A percentile compares a stretch with the other conserved stretches of the same genome.
Conservation (phyloP, 768 basidiomycete species). For the Amanita phalloides region DNA sequence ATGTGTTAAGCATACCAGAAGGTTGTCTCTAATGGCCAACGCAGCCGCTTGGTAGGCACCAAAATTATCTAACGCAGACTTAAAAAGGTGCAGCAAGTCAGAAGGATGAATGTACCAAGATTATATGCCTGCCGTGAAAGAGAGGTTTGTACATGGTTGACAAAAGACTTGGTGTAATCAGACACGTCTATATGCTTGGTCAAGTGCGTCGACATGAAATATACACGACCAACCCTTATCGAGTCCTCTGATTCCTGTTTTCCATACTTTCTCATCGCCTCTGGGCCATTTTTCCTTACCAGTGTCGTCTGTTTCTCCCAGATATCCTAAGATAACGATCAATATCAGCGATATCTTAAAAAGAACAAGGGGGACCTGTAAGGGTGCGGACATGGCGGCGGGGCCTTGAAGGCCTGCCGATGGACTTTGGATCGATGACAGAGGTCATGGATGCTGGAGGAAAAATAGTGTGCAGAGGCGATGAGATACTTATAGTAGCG, state of each 20-base stretch:
- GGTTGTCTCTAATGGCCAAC: conserved; percentile 77
- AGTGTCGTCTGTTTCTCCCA: conserved; percentile 63
- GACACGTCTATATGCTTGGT: conserved; percentile 35
- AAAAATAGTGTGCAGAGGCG: conserved; percentile 3
- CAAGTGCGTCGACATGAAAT: background rate
- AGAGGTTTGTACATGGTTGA: conserved; percentile 80
- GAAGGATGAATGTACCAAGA: conserved; percentile 32
- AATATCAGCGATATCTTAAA: background rate
- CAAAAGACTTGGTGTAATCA: conserved; percentile 62
- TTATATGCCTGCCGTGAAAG: conserved; percentile 89
- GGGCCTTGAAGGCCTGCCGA: conserved; percentile 49
- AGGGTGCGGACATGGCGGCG: conserved; percentile 62
- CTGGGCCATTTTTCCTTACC: conserved; percentile 83
- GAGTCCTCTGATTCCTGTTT: conserved; percentile 42
- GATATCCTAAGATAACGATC: conserved; percentile 42
- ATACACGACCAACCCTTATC: conserved; percentile 36
- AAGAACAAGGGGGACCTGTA: conserved; percentile 32
- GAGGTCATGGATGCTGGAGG: conserved; percentile 42
- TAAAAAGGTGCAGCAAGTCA: background rate
- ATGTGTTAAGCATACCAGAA: conserved; percentile 43
- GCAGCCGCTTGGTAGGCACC: conserved; percentile 92
- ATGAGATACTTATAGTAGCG: conserved; percentile 3
- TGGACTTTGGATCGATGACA: conserved; percentile 50
- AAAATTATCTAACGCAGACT: conserved; percentile 41
- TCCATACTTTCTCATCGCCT: conserved; percentile 73